Evolutionary conservation across 208 protist species (phyloP).

Genomic region (Crithidia fasciculata): DNA sequence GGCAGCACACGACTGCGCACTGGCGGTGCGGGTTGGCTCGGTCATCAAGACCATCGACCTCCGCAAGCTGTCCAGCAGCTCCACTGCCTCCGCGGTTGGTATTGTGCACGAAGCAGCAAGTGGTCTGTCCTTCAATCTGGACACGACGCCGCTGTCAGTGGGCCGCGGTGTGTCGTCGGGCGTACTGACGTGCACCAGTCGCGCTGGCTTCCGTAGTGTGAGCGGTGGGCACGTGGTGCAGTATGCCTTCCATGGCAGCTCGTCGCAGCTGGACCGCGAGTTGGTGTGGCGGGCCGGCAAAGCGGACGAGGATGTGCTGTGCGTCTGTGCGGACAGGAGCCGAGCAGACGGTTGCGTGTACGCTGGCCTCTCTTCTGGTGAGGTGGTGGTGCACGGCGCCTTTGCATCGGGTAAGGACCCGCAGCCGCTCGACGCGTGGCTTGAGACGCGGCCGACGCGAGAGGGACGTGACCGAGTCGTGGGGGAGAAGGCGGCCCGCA

Average conservation of each 20-base stretch:
- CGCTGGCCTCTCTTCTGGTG: constrained; percentile 62
- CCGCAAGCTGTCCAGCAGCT: constrained; percentile 28
- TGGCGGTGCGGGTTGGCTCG: constrained; percentile 54
- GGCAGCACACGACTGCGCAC: constrained; percentile 16
- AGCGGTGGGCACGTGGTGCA: constrained; percentile 74
- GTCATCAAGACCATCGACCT: constrained; percentile 60
- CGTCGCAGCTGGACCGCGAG: background rate
- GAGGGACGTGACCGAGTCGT: constrained; percentile 20
- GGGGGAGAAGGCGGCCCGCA: constrained; percentile 49
- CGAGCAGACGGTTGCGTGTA: constrained; percentile 44
- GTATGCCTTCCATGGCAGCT: constrained; percentile 23
- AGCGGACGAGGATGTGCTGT: constrained; percentile 69
- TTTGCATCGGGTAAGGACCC: background rate
- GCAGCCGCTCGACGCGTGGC: constrained; percentile 38
- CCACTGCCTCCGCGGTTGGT: background rate
- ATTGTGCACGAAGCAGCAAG: constrained; percentile 14
- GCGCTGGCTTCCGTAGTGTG: constrained; percentile 45
- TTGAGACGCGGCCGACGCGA: constrained; percentile 42
- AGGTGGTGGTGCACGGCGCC: constrained; percentile 55
- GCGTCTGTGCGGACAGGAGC: constrained; percentile 48
- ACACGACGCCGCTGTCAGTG: constrained; percentile 48
- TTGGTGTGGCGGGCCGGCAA: constrained; percentile 44
- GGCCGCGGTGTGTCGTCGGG: constrained; percentile 12
- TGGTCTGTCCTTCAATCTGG: constrained; percentile 41
- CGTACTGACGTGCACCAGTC: constrained; percentile 65